These are phyloP conservation scores for Gorgonomyces haynaldii DNA, from an alignment of 192 early-diverging fungal species.

Conservation along the genomic window DNA sequence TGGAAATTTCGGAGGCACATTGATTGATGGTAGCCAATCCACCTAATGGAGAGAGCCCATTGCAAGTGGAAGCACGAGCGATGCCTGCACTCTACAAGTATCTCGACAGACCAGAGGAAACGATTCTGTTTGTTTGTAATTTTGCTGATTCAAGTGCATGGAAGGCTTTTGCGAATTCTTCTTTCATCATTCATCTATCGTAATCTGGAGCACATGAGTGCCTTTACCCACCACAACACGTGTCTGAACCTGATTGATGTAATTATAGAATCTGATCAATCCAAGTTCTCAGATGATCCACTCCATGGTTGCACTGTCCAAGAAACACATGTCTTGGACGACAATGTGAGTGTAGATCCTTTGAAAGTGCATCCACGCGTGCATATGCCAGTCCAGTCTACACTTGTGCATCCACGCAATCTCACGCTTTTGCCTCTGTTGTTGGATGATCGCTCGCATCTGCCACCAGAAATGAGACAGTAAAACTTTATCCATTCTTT, in stretches of 20 bases:
- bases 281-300: not conserved
- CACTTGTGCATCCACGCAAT: slow-evolving; percentile 17
- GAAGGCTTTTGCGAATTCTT: slow-evolving; percentile 39
- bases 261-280: slow-evolving; percentile 15
- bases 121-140: slow-evolving; percentile 21
- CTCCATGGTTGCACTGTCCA: not conserved
- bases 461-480: slow-evolving; percentile 8
- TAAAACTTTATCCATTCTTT: not conserved
- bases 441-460: slow-evolving; percentile 25
- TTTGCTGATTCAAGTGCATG: slow-evolving; percentile 35
- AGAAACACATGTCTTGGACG: slow-evolving; percentile 11
- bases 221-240: slow-evolving; percentile 34
- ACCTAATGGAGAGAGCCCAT: slow-evolving; percentile 33
- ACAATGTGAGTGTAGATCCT: slow-evolving; percentile 5
- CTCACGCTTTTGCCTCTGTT: slow-evolving; percentile 26
- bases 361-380: not conserved
- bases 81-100: slow-evolving; percentile 30
- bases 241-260: slow-evolving; percentile 44
- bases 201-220: slow-evolving; percentile 28
- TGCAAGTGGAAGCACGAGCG: slow-evolving; percentile 27
- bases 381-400: not conserved
- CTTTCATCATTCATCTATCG: slow-evolving; percentile 32
- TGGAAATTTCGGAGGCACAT: slow-evolving; percentile 28
- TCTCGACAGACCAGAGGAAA: slow-evolving; percentile 16
- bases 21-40: slow-evolving; percentile 14